Conservation (phyloP, 108 stramenopile species). For the Conticribra guillardii region DNA sequence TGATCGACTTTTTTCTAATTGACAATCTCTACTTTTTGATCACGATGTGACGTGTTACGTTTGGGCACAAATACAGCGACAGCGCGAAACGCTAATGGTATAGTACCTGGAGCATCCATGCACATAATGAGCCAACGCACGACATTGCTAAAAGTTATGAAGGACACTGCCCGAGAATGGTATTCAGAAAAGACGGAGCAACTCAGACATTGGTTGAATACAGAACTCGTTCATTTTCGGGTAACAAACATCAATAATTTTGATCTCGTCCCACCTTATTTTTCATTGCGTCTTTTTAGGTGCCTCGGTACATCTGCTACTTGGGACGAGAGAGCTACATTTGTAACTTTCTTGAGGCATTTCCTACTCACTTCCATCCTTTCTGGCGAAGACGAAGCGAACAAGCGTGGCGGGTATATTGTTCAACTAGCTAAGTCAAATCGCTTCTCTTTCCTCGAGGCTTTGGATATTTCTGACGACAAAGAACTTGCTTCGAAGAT, state of each 20-base stretch:
- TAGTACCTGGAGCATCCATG: conserved; percentile 56
- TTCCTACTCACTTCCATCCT: conserved; percentile 36
- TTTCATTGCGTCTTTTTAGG: conserved; percentile 42
- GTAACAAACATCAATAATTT: conserved; percentile 35
- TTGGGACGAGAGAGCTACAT: conserved; percentile 39
- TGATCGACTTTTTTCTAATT: neutral
- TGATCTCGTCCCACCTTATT: conserved; percentile 43
- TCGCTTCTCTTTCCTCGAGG: conserved; percentile 25
- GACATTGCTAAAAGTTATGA: conserved; percentile 28
- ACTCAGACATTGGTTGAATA: conserved; percentile 10
- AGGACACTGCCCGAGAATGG: conserved; percentile 42
- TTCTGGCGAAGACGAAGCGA: conserved; percentile 37
- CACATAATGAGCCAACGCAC: conserved; percentile 50
- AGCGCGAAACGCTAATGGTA: conserved; percentile 55
- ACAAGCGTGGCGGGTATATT: conserved; percentile 36
- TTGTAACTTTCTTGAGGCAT: conserved; percentile 32
- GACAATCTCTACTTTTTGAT: neutral
- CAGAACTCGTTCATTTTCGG: conserved; percentile 8
- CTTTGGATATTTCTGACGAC: conserved; percentile 13
- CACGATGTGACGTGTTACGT: no score
- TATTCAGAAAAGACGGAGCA: conserved; percentile 14
- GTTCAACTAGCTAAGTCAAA: conserved; percentile 45
- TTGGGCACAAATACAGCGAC: no score
- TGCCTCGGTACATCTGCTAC: conserved; percentile 46
- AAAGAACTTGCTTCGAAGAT: conserved; percentile 27